phyloP scores from a whole-genome alignment of 306 rosid species.

The Bauhinia variegata region DNA sequence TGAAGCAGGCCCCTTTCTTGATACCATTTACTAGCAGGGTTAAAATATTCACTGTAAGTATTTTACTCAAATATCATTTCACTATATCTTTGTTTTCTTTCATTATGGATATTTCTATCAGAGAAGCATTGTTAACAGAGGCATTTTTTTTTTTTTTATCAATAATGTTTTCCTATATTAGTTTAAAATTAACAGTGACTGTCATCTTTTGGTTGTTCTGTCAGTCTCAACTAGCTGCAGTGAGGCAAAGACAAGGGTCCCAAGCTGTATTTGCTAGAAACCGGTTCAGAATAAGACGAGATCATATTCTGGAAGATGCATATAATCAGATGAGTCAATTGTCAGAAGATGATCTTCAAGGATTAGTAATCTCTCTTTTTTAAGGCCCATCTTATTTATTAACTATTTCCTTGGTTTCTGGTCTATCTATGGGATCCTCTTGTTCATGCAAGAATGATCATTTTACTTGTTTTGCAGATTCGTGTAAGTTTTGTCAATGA shows the following conservation, averaged over 20 bases:
- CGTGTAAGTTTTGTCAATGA: constrained; percentile 96
- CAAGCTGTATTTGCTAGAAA: constrained; percentile 72
- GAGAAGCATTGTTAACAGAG: background rate
- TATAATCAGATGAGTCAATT: constrained; percentile 89
- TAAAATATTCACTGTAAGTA: constrained; percentile 86
- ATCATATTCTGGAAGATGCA: constrained; percentile 95
- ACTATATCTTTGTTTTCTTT: constrained; percentile 25
- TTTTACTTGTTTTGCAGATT: constrained; percentile 56
- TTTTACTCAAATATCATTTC: constrained; percentile 25
- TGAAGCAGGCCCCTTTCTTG: constrained; percentile 92
- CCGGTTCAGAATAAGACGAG: constrained; percentile 86
- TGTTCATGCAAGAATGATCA: constrained; percentile 22
- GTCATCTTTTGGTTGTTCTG: constrained; percentile 44
- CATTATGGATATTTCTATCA: constrained; percentile 5
- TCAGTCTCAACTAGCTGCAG: constrained; percentile 95
- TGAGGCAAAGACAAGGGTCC: constrained; percentile 73
- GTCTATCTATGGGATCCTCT: constrained; percentile 17
- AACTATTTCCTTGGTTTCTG: constrained; percentile 24
- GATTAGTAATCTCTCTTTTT: constrained; percentile 55
- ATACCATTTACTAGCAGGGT: constrained; percentile 99
- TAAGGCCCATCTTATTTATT: constrained; percentile 21
- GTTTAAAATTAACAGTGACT: background rate
- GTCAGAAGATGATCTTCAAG: constrained; percentile 95
- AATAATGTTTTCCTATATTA: constrained; percentile 30
- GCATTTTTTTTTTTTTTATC: constrained; percentile 8